Conservation (phyloP, 2,329 filamentous ascomycete genomes). For the Knufia petricola region DNA sequence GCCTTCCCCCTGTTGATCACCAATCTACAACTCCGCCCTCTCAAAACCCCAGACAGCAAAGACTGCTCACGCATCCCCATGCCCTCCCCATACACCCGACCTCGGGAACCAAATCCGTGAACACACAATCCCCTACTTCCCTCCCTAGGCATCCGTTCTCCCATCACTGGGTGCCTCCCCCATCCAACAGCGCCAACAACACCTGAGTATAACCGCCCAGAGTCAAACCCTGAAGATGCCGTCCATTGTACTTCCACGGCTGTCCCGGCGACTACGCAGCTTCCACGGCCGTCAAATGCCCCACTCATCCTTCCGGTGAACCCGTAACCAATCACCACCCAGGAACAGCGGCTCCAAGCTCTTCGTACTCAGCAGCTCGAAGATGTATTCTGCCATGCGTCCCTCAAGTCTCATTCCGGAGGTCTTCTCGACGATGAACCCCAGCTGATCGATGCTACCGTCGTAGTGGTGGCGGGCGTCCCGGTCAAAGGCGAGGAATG, state of each 20-base stretch:
- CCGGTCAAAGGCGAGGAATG: slow-evolving; percentile 15
- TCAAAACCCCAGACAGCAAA: slow-evolving; percentile 10
- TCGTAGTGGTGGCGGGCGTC: slow-evolving; percentile 19
- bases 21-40: slow-evolving; percentile 17
- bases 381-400: slow-evolving; percentile 39
- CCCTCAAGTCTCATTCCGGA: slow-evolving; percentile 35
- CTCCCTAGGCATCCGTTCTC: slow-evolving; percentile 15
- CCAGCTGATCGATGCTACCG: slow-evolving; percentile 41
- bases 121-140: slow-evolving; percentile 16
- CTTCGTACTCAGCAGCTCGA: slow-evolving; percentile 36
- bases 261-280: slow-evolving; percentile 2
- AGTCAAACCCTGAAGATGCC: slow-evolving; percentile 15
- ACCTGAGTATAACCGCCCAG: slow-evolving; percentile 18
- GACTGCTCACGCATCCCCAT: too few relatives aligned
- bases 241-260: slow-evolving; percentile 12
- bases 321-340: slow-evolving; percentile 5
- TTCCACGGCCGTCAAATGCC: background rate
- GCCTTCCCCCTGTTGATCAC: slow-evolving; percentile 18
- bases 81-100: slow-evolving; percentile 10
- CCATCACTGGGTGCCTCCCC: slow-evolving; percentile 15
- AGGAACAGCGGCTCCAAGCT: slow-evolving; percentile 3
- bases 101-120: slow-evolving; percentile 14
- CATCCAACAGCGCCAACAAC: slow-evolving; percentile 14
- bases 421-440: slow-evolving; percentile 38
- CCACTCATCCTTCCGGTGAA: slow-evolving; percentile 8